Conservation (phyloP, 2,329 filamentous ascomycete species). For the Paecilomyces fulvus region DNA sequence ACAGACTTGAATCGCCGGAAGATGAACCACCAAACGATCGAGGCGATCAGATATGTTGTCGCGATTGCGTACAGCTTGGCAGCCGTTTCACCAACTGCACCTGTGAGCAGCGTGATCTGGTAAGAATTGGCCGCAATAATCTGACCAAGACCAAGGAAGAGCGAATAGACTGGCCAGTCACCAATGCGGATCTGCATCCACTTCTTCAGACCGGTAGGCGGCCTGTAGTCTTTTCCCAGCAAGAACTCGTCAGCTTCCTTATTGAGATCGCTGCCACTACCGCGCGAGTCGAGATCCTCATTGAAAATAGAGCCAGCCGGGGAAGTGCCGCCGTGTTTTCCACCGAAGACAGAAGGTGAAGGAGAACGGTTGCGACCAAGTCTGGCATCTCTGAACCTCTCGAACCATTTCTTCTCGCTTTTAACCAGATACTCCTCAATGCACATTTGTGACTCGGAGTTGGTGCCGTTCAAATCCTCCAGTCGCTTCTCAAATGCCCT, state of each 20-base stretch:
- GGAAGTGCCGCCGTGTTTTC: conserved; percentile 23
- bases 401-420: conserved; percentile 61
- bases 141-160: conserved; percentile 54
- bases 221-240: conserved; percentile 47
- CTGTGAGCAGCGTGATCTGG: conserved; percentile 59
- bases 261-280: conserved; percentile 24
- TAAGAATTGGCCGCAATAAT: conserved; percentile 60
- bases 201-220: conserved; percentile 49
- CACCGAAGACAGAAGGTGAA: conserved; percentile 23
- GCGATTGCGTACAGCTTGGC: conserved; percentile 53
- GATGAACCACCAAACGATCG: conserved; percentile 54
- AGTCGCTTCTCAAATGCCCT: conserved; percentile 51
- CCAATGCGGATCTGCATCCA: conserved; percentile 49
- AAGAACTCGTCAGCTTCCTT: conserved; percentile 47
- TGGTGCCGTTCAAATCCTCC: conserved; percentile 46
- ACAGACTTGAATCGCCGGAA: conserved; percentile 52
- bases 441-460: conserved; percentile 51
- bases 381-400: conserved; percentile 49
- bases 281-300: conserved; percentile 26
- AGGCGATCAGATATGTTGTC: conserved; percentile 50
- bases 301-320: conserved; percentile 34
- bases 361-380: conserved; percentile 43
- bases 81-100: conserved; percentile 52
- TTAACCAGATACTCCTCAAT: conserved; percentile 58
- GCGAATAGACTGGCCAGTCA: conserved; percentile 57